Conservation (phyloP, 1,284 basidiomycete genomes). For the Golubevia pallescens region DNA sequence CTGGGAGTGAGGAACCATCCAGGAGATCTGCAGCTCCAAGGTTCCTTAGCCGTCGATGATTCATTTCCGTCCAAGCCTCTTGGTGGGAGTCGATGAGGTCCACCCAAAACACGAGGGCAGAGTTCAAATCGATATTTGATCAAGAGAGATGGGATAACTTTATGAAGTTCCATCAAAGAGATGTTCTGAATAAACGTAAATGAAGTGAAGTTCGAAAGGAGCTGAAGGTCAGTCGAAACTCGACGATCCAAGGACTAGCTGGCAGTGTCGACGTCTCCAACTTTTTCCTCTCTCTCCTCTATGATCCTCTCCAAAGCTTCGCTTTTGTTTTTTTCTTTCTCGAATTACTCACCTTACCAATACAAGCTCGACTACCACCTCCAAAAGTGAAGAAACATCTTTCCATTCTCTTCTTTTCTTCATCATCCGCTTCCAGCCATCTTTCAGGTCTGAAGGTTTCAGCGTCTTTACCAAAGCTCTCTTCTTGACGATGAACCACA, state of each 20-base stretch:
- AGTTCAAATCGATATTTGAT: constrained; percentile 10
- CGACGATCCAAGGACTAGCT: no score
- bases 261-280: no score
- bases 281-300: no score
- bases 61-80: neutral
- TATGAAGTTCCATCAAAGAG: constrained; percentile 42
- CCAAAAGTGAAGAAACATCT: constrained; percentile 38
- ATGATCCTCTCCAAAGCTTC: no score
- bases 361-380: neutral
- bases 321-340: no score
- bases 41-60: neutral
- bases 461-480: constrained; percentile 42
- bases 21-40: neutral
- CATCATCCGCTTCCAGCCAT: constrained; percentile 42
- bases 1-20: neutral
- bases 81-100: neutral
- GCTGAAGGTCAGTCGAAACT: no score
- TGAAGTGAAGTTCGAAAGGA: no score
- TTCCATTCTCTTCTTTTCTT: constrained; percentile 26
- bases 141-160: constrained; percentile 33
- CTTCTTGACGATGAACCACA: constrained; percentile 38
- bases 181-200: no score
- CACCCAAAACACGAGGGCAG: neutral
- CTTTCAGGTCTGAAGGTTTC: constrained; percentile 43
- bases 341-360: no score